phyloP scores from a whole-genome alignment of 2,329 filamentous ascomycete genomes.

The Venturia asperata region DNA sequence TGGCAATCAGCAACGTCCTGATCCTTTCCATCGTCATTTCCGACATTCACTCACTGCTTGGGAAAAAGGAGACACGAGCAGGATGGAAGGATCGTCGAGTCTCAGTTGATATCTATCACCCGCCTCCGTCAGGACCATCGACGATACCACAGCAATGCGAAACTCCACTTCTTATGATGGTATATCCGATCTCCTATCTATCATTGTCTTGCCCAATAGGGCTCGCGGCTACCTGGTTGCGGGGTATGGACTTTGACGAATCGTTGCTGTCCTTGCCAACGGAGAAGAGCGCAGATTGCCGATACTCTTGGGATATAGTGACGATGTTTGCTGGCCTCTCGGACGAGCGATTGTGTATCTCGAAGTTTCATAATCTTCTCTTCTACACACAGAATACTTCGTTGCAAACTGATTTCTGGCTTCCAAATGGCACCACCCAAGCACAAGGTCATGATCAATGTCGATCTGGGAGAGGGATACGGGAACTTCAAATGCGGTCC shows the following conservation, averaged over 20 bases:
- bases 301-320: neutral
- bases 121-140: neutral
- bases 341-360: neutral
- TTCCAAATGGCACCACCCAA: conserved; percentile 5
- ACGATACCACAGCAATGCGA: neutral
- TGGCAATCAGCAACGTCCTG: conserved; percentile 50
- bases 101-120: neutral
- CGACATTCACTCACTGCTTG: too few species aligned
- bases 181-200: neutral
- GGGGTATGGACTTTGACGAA: neutral
- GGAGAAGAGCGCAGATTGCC: conserved; percentile 1
- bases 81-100: neutral
- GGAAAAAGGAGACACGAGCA: neutral
- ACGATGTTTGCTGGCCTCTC: neutral
- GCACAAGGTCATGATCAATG: conserved; percentile 36
- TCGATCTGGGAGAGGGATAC: conserved; percentile 48
- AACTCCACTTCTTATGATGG: neutral
- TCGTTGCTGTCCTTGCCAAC: conserved; percentile 3
- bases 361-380: neutral
- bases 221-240: neutral
- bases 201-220: neutral
- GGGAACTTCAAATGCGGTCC: conserved; percentile 43
- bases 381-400: neutral
- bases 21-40: conserved; percentile 27
- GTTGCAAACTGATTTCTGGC: neutral